Evolutionary conservation across 139 green algal genomes (phyloP).

Genomic region (Yamagishiella unicocca): DNA sequence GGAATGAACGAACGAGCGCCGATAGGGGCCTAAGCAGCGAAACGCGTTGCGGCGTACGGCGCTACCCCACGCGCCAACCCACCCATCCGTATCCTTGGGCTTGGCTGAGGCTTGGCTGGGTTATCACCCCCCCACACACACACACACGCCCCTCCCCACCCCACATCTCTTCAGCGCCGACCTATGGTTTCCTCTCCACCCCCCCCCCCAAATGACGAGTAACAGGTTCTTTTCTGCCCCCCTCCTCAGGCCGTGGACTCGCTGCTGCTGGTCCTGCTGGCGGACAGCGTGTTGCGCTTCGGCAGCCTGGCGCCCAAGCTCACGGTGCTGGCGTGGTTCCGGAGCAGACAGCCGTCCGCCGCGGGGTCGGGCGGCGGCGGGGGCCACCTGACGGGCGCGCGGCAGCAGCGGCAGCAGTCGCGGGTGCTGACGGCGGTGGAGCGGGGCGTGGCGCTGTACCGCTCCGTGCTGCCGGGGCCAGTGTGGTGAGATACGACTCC

Average conservation of each 20-base stretch:
- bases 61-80: too few relatives aligned
- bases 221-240: not conserved
- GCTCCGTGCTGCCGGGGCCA: constrained; percentile 66
- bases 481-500: constrained; percentile 78
- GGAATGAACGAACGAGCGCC: too few relatives aligned
- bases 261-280: constrained; percentile 40
- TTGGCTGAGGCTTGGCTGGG: too few relatives aligned
- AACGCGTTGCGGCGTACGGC: too few relatives aligned
- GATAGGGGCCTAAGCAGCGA: too few relatives aligned
- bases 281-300: constrained; percentile 65
- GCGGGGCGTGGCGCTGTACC: constrained; percentile 50
- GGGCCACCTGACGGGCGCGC: not conserved
- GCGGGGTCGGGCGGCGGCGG: not conserved
- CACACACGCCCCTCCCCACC: too few relatives aligned
- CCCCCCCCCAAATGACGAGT: too few relatives aligned
- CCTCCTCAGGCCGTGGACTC: not conserved
- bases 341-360: not conserved
- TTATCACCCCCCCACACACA: too few relatives aligned
- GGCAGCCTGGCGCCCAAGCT: constrained; percentile 66
- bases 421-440: constrained; percentile 28
- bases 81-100: too few relatives aligned
- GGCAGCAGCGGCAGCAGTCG: constrained; percentile 20
- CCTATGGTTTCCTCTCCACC: too few relatives aligned
- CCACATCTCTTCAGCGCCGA: too few relatives aligned
- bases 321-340: constrained; percentile 48